Conservation (phyloP, 169 alveolate genomes). For the Neospora caninum region DNA sequence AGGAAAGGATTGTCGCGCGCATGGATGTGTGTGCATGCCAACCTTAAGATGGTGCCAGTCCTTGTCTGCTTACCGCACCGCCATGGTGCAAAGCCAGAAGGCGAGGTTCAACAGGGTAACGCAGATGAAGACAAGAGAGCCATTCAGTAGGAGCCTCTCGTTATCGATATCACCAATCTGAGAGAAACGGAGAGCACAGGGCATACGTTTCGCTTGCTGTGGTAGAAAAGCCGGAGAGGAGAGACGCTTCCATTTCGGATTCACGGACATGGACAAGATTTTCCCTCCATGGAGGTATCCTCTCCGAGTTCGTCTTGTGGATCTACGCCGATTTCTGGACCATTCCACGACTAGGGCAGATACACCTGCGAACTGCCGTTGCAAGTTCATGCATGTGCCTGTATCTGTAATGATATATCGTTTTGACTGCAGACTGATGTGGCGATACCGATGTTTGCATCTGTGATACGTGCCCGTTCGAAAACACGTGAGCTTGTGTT, state of each 20-base stretch:
- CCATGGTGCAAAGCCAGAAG: conserved; percentile 60
- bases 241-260: neutral
- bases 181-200: neutral
- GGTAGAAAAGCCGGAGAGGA: neutral
- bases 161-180: conserved; percentile 51
- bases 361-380: too few relatives aligned
- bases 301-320: too few relatives aligned
- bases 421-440: too few relatives aligned
- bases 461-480: too few relatives aligned
- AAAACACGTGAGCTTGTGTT: too few relatives aligned
- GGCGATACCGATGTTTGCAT: too few relatives aligned
- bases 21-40: neutral
- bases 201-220: neutral
- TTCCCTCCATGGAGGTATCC: too few relatives aligned
- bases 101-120: conserved; percentile 44
- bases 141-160: conserved; percentile 46
- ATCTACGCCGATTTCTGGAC: too few relatives aligned
- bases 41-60: too few relatives aligned
- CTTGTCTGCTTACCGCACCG: conserved; percentile 23
- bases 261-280: neutral
- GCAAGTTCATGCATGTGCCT: too few relatives aligned
- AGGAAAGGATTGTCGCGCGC: neutral
- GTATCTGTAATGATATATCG: too few relatives aligned
- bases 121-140: conserved; percentile 36
- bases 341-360: too few relatives aligned